Conservation (phyloP, 768 basidiomycete genomes). For the Termitomyces sp. region DNA sequence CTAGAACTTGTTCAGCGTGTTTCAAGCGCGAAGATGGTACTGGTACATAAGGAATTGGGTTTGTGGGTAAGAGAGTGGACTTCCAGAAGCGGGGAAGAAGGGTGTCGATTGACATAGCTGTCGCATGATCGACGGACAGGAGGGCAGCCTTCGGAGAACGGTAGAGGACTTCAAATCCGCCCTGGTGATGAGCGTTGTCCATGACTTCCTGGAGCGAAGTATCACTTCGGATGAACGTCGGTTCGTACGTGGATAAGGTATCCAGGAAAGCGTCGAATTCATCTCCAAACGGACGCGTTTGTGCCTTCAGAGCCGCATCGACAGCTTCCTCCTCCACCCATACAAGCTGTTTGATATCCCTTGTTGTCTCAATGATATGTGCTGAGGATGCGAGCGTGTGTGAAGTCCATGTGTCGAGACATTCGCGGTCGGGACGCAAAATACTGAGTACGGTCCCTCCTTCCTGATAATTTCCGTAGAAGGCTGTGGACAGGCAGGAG, state of each 20-base stretch:
- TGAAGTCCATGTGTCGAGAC: slow-evolving; percentile 33
- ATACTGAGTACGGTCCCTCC: slow-evolving; percentile 38
- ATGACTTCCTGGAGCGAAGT: slow-evolving; percentile 19
- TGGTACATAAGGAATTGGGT: slow-evolving; percentile 46
- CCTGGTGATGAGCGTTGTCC: slow-evolving; percentile 1
- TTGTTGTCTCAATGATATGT: slow-evolving; percentile 22
- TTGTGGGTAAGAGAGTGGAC: slow-evolving; percentile 54
- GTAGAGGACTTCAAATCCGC: slow-evolving; percentile 38
- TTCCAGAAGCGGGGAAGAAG: slow-evolving; percentile 75
- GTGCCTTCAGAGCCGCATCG: slow-evolving; percentile 39
- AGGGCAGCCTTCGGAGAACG: slow-evolving; percentile 43
- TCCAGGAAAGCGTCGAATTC: slow-evolving; percentile 36
- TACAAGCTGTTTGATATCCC: slow-evolving; percentile 42
- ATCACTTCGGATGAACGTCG: background rate
- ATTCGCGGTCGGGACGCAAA: slow-evolving; percentile 40
- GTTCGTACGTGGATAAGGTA: slow-evolving; percentile 16
- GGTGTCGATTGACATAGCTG: slow-evolving; percentile 50
- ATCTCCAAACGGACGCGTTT: slow-evolving; percentile 23
- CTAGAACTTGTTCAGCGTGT: slow-evolving; percentile 56
- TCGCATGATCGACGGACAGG: slow-evolving; percentile 40
- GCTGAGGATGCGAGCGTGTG: slow-evolving; percentile 25
- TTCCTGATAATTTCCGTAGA: slow-evolving; percentile 55
- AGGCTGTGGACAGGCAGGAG: slow-evolving; percentile 47
- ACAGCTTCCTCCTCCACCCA: slow-evolving; percentile 60
- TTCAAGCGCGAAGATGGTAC: slow-evolving; percentile 55